Conservation (phyloP, 805 yeast genomes). For the Saccharomycopsis amapae region DNA sequence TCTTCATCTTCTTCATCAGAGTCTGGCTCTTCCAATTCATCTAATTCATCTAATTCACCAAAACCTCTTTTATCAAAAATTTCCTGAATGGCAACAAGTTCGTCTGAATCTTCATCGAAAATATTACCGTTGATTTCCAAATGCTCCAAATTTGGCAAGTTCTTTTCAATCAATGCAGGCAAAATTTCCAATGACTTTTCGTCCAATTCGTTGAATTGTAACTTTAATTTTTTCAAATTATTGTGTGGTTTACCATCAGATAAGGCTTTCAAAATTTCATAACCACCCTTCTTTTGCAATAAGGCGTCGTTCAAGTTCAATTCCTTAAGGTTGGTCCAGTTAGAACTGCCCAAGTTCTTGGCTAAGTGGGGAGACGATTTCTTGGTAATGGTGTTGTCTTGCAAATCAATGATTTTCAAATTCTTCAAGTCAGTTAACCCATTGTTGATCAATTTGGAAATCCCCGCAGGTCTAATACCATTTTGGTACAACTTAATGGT, state of each 20-base stretch:
- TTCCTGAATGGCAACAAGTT: constrained; percentile 50
- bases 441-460: constrained; percentile 59
- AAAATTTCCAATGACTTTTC: constrained; percentile 55
- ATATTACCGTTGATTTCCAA: constrained; percentile 92
- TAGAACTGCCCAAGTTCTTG: constrained; percentile 41
- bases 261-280: constrained; percentile 44
- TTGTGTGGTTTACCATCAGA: constrained; percentile 29
- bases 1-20: constrained; percentile 51
- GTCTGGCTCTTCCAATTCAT: constrained; percentile 82
- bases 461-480: constrained; percentile 94
- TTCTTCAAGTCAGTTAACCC: constrained; percentile 61
- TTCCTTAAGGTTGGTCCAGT: constrained; percentile 62
- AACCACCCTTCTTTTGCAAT: constrained; percentile 71
- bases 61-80: constrained; percentile 64
- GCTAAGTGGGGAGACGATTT: constrained; percentile 53
- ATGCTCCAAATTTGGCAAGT: constrained; percentile 51
- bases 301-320: constrained; percentile 86
- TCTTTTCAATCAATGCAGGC: constrained; percentile 43
- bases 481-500: constrained; percentile 83
- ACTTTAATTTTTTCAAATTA: constrained; percentile 50
- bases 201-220: constrained; percentile 87
- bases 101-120: constrained; percentile 80
- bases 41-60: constrained; percentile 88
- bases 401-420: constrained; percentile 71
- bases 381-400: constrained; percentile 88